Evolutionary conservation across 805 yeast species (phyloP), one percentile per base, ranked within the genome.

Genomic region (Phaffomyces opuntiae): DNA sequence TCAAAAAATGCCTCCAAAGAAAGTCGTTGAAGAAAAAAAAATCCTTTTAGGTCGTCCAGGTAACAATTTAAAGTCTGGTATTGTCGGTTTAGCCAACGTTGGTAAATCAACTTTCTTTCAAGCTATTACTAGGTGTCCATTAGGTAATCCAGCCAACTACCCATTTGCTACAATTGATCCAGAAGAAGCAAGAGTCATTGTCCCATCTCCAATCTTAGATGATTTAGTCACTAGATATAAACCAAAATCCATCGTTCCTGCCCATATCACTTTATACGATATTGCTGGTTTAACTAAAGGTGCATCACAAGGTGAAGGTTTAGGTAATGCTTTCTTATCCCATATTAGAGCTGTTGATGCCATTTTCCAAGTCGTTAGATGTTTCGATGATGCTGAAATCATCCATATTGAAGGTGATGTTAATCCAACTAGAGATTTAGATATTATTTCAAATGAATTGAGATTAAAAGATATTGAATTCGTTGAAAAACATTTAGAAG

Each of bases 111-210:
- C 98, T 8, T 89, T 91, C 67, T 91, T 91, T 80, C 98, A 93
- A 69, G 96, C 96, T 46, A 85, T 93, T 62, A 91, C 98, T 46
- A 81, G 83, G 69, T 87, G 90, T 56, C 88, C 90, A 40, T 72
- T 93, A 55, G 98, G 99, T 52, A 89, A 77, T 72, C 98, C 99
- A 46, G 99, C 98, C 48, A 91, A 91, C 68, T 91, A 90, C 66
- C 99, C 99, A 25, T 91, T 88, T 65, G 99, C 99, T 38, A 91
- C 99, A 46, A 89, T 89, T 68, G 96, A 91, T 57, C 98, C 99
- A 45, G 98, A 93, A 72, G 96, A 91, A 72, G 96, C 98, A 40
- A 81, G 95, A 65, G 96, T 91, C 45, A 80, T 82, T 54, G 98
- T 93, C 49, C 96, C 96, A 59, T 87, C 96, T 50, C 78, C 84